phyloP scores from a whole-genome alignment of 2,329 filamentous ascomycete species.

The Hypomyces perniciosus region DNA sequence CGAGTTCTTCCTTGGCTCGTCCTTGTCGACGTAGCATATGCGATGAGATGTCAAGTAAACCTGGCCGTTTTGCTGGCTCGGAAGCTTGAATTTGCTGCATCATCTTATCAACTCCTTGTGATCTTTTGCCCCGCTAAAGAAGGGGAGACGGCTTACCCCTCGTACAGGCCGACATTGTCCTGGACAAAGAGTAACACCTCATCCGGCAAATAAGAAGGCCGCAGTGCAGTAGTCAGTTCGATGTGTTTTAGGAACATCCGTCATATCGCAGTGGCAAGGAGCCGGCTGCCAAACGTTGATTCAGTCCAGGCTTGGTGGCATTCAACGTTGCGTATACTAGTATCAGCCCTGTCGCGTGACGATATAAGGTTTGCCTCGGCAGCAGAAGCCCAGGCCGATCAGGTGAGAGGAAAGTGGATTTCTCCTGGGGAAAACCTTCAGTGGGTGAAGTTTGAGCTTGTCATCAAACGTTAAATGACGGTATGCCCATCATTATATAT shows the following conservation, averaged over 20 bases:
- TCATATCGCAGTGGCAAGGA: constrained; percentile 39
- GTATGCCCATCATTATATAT: too few relatives aligned
- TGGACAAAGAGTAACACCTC: constrained; percentile 95
- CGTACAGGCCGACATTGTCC: constrained; percentile 94
- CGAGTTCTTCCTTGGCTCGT: constrained; percentile 77
- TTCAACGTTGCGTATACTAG: constrained; percentile 1
- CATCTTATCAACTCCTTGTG: not conserved
- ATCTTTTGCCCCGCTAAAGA: not conserved
- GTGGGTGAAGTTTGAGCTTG: too few relatives aligned
- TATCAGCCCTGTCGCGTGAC: not conserved
- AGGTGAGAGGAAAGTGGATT: too few relatives aligned
- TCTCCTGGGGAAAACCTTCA: too few relatives aligned
- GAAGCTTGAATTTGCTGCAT: constrained; percentile 84
- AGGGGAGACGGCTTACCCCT: constrained; percentile 65
- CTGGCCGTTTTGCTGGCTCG: constrained; percentile 89
- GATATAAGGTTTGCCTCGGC: not conserved
- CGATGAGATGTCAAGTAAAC: constrained; percentile 95
- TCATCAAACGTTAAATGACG: too few relatives aligned
- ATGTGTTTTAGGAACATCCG: constrained; percentile 97
- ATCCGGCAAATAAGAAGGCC: constrained; percentile 86
- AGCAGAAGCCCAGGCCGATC: too few relatives aligned
- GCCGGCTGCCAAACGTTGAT: constrained; percentile 8
- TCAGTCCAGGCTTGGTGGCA: not conserved
- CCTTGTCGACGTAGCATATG: constrained; percentile 88
- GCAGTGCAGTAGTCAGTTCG: constrained; percentile 92